A percentile compares a stretch with the other conserved stretches of the same genome.
phyloP scores from a whole-genome alignment of 306 rosid genomes.

The Sicyos edulis region DNA sequence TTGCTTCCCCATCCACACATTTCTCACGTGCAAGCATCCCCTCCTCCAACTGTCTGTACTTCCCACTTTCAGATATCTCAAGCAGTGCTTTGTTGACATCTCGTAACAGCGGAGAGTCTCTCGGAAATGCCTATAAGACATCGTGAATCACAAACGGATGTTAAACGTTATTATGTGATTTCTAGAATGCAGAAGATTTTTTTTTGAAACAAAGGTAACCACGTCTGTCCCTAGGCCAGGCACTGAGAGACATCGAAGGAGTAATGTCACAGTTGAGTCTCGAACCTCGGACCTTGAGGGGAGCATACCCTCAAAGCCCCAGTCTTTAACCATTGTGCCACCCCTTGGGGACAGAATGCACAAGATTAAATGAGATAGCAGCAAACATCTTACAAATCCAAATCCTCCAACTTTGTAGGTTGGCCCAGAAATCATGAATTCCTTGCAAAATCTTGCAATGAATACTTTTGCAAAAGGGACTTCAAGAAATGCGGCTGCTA shows the following conservation, averaged over 20 bases:
- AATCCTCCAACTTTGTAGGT: constrained; percentile 40
- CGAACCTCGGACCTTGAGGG: too few relatives aligned
- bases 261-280: too few relatives aligned
- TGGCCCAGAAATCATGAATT: constrained; percentile 33
- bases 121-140: constrained; percentile 35
- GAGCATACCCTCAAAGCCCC: too few relatives aligned
- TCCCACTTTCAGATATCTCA: constrained; percentile 27
- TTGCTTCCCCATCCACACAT: constrained; percentile 21
- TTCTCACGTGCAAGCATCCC: constrained; percentile 32
- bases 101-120: constrained; percentile 29
- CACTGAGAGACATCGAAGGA: too few relatives aligned
- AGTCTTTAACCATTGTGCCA: too few relatives aligned
- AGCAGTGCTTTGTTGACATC: constrained; percentile 32
- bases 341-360: too few relatives aligned
- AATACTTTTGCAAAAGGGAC: constrained; percentile 37
- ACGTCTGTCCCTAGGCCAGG: too few relatives aligned
- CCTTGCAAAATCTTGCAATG: constrained; percentile 37
- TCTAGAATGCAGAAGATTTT: neutral
- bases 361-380: neutral
- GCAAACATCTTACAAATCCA: constrained; percentile 26
- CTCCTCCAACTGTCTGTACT: constrained; percentile 26
- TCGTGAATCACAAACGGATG: too few relatives aligned
- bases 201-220: too few relatives aligned
- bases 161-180: neutral
- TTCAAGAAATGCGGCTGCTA: constrained; percentile 41